Percentiles rank a stretch among this genome's conserved stretches.
Conservation (phyloP, 169 alveolate species). For the Cryptosporidium tyzzeri region DNA sequence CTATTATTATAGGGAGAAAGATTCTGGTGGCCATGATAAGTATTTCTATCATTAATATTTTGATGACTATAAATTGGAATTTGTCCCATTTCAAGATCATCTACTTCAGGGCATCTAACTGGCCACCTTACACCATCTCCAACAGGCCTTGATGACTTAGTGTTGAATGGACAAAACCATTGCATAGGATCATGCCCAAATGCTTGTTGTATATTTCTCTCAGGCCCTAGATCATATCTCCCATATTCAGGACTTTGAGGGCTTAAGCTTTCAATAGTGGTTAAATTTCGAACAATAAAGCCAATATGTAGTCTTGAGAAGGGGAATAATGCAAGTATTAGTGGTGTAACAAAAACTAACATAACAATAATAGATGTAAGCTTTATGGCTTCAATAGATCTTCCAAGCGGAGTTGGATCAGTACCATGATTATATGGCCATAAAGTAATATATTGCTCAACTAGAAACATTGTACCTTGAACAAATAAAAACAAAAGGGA, state of each 20-base stretch:
- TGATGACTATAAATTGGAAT: constrained; percentile 34
- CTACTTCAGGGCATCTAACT: constrained; percentile 76
- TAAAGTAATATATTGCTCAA: constrained; percentile 56
- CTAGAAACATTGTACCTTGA: constrained; percentile 48
- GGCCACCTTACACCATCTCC: constrained; percentile 93
- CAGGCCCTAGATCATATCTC: constrained; percentile 87
- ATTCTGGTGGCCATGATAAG: constrained; percentile 26
- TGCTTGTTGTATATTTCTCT: constrained; percentile 87
- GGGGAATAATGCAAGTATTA: constrained; percentile 86
- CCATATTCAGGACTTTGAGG: constrained; percentile 84
- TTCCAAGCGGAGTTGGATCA: constrained; percentile 71
- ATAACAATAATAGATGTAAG: constrained; percentile 75
- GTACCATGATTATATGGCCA: constrained; percentile 67
- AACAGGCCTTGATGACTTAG: constrained; percentile 88
- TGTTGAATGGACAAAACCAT: constrained; percentile 90
- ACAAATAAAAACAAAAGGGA: constrained; percentile 77
- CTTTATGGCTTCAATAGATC: constrained; percentile 72
- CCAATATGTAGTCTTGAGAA: constrained; percentile 88
- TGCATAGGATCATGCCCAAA: constrained; percentile 89
- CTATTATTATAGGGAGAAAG: constrained; percentile 22
- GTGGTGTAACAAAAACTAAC: constrained; percentile 78
- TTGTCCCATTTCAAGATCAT: constrained; percentile 71
- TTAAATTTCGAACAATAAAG: constrained; percentile 84
- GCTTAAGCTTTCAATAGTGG: constrained; percentile 89
- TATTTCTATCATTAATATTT: constrained; percentile 16